phyloP scores from a whole-genome alignment of 805 yeast species.

The Teunomyces gatunensis region DNA sequence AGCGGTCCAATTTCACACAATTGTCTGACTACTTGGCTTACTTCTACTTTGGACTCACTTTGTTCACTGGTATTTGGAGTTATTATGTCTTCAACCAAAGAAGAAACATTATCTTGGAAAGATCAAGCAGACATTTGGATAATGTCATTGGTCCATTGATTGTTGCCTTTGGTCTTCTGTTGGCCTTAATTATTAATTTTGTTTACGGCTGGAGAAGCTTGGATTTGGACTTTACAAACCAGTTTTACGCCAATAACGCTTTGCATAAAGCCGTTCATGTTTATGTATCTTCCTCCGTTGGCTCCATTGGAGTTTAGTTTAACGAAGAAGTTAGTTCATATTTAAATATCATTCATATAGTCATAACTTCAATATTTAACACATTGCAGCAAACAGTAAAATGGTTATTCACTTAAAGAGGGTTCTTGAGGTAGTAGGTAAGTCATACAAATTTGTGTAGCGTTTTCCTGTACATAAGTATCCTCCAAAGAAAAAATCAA shows the following conservation, averaged over 20 bases:
- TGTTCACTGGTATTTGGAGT: constrained; percentile 89
- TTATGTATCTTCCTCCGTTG: constrained; percentile 21
- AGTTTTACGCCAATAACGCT: constrained; percentile 31
- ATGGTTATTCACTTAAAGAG: too few relatives aligned
- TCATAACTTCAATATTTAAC: not conserved
- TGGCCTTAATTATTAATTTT: constrained; percentile 71
- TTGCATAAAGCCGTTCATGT: constrained; percentile 35
- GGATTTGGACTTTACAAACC: constrained; percentile 22
- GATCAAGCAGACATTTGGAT: constrained; percentile 87
- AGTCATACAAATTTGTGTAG: not conserved
- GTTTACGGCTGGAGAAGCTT: constrained; percentile 50
- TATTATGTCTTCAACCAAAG: constrained; percentile 72
- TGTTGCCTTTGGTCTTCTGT: constrained; percentile 64
- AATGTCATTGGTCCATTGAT: constrained; percentile 86
- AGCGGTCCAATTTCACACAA: constrained; percentile 58
- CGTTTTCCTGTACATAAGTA: not conserved
- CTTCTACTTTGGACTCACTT: constrained; percentile 72
- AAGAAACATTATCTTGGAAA: constrained; percentile 66
- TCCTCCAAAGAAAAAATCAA: not conserved
- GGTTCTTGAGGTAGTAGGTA: not conserved
- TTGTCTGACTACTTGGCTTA: constrained; percentile 74
- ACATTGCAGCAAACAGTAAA: not conserved
- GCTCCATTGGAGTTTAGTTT: not conserved
- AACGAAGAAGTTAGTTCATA: not conserved
- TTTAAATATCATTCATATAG: not conserved